Percentiles rank a stretch among this genome's conserved stretches.
Evolutionary conservation across 495 filamentous ascomycete species (phyloP).

Genomic region (Daldinia vernicosa): DNA sequence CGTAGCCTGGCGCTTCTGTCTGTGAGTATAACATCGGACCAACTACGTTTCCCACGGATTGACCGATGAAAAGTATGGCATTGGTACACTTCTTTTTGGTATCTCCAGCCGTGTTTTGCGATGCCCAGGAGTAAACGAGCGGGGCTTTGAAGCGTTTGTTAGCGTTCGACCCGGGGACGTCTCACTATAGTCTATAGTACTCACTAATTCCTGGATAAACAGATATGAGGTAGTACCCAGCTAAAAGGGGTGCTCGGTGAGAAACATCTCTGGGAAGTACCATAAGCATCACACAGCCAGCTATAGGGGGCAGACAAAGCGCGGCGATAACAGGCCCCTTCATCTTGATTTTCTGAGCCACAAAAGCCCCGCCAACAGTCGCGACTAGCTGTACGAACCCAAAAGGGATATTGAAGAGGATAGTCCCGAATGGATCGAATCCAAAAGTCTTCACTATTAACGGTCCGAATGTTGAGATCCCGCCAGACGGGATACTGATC

Average conservation of each 20-base stretch:
- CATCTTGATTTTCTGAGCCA: slow-evolving; percentile 62
- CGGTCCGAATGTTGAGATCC: slow-evolving; percentile 69
- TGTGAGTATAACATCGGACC: slow-evolving; percentile 63
- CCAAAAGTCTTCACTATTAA: slow-evolving; percentile 69
- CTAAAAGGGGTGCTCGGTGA: slow-evolving; percentile 61
- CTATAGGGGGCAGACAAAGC: slow-evolving; percentile 66
- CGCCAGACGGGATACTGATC: slow-evolving; percentile 68
- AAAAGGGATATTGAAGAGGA: slow-evolving; percentile 71
- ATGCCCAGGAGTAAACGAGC: slow-evolving; percentile 70
- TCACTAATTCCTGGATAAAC: slow-evolving; percentile 65
- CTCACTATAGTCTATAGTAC: slow-evolving; percentile 27
- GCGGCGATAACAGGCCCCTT: slow-evolving; percentile 64
- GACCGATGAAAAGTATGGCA: slow-evolving; percentile 65
- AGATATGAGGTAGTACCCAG: slow-evolving; percentile 70
- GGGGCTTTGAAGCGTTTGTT: slow-evolving; percentile 51
- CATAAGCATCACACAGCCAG: slow-evolving; percentile 65
- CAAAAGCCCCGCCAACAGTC: slow-evolving; percentile 64
- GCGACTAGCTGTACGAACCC: slow-evolving; percentile 68
- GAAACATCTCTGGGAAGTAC: slow-evolving; percentile 55
- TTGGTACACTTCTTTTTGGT: slow-evolving; percentile 71
- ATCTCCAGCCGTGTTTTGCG: slow-evolving; percentile 70
- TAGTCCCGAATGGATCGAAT: slow-evolving; percentile 65
- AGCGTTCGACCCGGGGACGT: slow-evolving; percentile 19
- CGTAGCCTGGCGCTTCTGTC: slow-evolving; percentile 63
- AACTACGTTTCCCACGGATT: slow-evolving; percentile 67